phyloP scores from a whole-genome alignment of 805 yeast genomes.

The Hanseniaspora nectarophila region DNA sequence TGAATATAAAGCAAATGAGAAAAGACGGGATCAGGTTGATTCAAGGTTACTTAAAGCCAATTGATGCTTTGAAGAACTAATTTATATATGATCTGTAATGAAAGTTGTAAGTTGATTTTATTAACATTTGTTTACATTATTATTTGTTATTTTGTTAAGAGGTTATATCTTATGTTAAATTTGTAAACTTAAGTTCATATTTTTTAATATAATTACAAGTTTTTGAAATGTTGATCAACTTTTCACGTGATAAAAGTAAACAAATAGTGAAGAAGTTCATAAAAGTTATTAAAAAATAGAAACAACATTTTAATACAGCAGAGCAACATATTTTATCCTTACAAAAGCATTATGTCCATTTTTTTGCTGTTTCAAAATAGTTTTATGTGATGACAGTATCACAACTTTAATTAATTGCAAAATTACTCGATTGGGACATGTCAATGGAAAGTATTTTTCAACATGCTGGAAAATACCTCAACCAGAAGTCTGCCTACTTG shows the following conservation, averaged over 20 bases:
- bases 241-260: neutral
- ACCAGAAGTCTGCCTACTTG: too few species aligned
- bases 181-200: neutral
- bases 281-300: too few species aligned
- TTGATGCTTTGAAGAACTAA: constrained; percentile 32
- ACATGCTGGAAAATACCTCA: too few species aligned
- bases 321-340: too few species aligned
- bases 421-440: neutral
- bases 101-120: neutral
- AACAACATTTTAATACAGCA: too few species aligned
- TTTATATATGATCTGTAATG: neutral
- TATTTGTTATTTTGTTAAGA: neutral
- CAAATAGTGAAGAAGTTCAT: neutral
- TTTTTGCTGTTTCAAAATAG: neutral
- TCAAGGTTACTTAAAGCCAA: constrained; percentile 45
- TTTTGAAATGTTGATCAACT: too few species aligned
- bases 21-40: constrained; percentile 48
- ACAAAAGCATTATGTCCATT: too few species aligned
- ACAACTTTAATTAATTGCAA: neutral
- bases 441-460: neutral
- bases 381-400: neutral
- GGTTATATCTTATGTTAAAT: neutral
- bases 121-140: too few species aligned
- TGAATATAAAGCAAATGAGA: constrained; percentile 43
- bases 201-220: neutral